phyloP scores from a whole-genome alignment of 2,329 filamentous ascomycete genomes.

The Tricladium varicosporioides region DNA sequence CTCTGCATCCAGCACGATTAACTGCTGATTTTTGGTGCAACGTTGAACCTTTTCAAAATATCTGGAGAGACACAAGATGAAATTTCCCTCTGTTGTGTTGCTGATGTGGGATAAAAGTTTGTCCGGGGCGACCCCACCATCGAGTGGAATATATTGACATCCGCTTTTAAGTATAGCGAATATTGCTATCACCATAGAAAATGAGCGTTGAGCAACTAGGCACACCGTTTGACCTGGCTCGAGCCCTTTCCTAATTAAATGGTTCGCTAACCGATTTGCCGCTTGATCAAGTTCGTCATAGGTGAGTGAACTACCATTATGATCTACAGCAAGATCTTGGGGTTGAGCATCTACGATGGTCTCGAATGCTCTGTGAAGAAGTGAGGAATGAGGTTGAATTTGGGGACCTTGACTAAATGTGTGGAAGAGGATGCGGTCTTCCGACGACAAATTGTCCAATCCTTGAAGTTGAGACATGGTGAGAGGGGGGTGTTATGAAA shows the following conservation, averaged over 20 bases:
- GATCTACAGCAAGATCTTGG: conserved; percentile 39
- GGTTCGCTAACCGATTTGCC: conserved; percentile 42
- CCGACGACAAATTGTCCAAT: neutral
- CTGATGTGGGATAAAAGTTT: conserved; percentile 49
- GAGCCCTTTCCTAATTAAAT: conserved; percentile 41
- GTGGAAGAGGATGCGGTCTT: conserved; percentile 18
- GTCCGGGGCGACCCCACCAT: conserved; percentile 52
- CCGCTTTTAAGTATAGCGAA: conserved; percentile 55
- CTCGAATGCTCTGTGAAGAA: conserved; percentile 35
- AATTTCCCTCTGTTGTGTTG: conserved; percentile 42
- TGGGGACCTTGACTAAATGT: conserved; percentile 30
- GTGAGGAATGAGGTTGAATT: conserved; percentile 34
- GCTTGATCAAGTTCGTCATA: conserved; percentile 44
- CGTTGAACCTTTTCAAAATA: conserved; percentile 31
- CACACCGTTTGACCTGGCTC: conserved; percentile 47
- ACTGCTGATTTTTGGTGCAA: conserved; percentile 2
- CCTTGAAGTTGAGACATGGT: conserved; percentile 3
- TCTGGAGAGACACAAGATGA: conserved; percentile 46
- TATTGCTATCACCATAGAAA: conserved; percentile 57
- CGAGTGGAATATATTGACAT: conserved; percentile 58
- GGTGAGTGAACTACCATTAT: conserved; percentile 39
- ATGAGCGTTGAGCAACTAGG: conserved; percentile 53
- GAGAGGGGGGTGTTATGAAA: neutral
- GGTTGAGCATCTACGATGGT: conserved; percentile 36
- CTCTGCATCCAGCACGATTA: conserved; percentile 17